Evolutionary conservation across 139 green algal species (phyloP).

Genomic region (Yamagishiella unicocca): DNA sequence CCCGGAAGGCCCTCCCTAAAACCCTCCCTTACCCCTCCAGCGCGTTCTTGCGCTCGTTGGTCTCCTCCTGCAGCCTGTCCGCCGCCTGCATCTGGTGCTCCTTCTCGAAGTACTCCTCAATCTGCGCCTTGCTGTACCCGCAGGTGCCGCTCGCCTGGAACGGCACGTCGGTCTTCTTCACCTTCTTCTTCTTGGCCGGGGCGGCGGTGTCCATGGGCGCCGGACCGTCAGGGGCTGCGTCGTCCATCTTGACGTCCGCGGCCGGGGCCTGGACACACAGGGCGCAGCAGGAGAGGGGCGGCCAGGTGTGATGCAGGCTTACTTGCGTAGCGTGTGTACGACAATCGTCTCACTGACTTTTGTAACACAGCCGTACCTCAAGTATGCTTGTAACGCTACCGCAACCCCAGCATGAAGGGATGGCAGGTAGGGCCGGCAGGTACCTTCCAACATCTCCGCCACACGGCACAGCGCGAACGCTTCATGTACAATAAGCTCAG

Average conservation of each 20-base stretch:
- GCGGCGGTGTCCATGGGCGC: slow-evolving; percentile 72
- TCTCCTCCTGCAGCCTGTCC: slow-evolving; percentile 95
- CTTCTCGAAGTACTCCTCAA: slow-evolving; percentile 70
- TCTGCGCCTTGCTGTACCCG: slow-evolving; percentile 40
- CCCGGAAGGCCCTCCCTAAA: background rate
- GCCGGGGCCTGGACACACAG: too few relatives aligned
- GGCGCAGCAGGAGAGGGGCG: too few relatives aligned
- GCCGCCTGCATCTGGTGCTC: slow-evolving; percentile 71
- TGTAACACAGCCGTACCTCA: too few relatives aligned
- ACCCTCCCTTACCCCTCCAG: slow-evolving; percentile 82
- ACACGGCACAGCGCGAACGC: too few relatives aligned
- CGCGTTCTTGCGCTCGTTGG: slow-evolving; percentile 96
- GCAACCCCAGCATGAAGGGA: too few relatives aligned
- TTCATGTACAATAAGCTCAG: too few relatives aligned
- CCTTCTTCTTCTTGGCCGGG: slow-evolving; percentile 67
- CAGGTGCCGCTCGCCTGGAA: slow-evolving; percentile 29
- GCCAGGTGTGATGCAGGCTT: too few relatives aligned
- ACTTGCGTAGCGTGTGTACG: too few relatives aligned
- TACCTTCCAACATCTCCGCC: too few relatives aligned
- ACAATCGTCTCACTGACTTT: too few relatives aligned
- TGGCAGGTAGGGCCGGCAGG: too few relatives aligned
- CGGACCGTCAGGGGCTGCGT: slow-evolving; percentile 49
- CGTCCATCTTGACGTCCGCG: slow-evolving; percentile 54
- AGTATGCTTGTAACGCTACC: too few relatives aligned
- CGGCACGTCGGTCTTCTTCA: slow-evolving; percentile 75